A percentile compares a stretch with the other conserved stretches of the same genome.
phyloP scores from a whole-genome alignment of 805 yeast genomes.

The Hanseniaspora nectarophila region DNA sequence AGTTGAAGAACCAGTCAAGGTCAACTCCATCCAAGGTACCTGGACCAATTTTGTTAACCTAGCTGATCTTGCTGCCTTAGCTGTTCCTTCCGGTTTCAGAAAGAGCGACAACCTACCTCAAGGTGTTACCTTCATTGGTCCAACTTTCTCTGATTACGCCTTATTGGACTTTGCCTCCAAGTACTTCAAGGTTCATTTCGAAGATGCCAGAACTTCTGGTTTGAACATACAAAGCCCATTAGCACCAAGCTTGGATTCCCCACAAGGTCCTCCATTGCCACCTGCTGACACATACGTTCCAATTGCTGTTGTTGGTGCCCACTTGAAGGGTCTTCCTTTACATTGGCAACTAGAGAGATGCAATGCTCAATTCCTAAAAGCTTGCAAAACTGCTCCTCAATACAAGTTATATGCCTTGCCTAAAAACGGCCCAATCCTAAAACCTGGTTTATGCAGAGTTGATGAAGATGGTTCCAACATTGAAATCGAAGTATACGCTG shows the following conservation, averaged over 20 bases:
- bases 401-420: conserved; percentile 79
- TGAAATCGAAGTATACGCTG: conserved; percentile 68
- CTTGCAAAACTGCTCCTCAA: conserved; percentile 56
- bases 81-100: conserved; percentile 84
- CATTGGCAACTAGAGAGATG: conserved; percentile 90
- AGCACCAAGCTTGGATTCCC: neutral
- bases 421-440: conserved; percentile 63
- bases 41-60: conserved; percentile 94
- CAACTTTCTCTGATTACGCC: conserved; percentile 79
- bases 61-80: conserved; percentile 84
- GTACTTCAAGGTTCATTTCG: conserved; percentile 41
- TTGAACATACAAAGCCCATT: conserved; percentile 17
- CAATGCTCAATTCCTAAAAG: conserved; percentile 55
- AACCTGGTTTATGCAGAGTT: conserved; percentile 81
- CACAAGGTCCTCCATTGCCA: conserved; percentile 19
- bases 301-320: conserved; percentile 95
- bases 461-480: conserved; percentile 43
- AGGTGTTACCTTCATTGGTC: conserved; percentile 77
- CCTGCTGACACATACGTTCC: conserved; percentile 37
- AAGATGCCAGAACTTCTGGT: conserved; percentile 47
- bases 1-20: conserved; percentile 60
- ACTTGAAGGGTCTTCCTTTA: conserved; percentile 72
- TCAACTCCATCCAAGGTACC: conserved; percentile 91
- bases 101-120: conserved; percentile 69
- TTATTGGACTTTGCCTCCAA: conserved; percentile 69